Evolutionary conservation across 2,329 filamentous ascomycete genomes (phyloP), one percentile per base, ranked within the genome.

Genomic region (Trichoderma harzianum): DNA sequence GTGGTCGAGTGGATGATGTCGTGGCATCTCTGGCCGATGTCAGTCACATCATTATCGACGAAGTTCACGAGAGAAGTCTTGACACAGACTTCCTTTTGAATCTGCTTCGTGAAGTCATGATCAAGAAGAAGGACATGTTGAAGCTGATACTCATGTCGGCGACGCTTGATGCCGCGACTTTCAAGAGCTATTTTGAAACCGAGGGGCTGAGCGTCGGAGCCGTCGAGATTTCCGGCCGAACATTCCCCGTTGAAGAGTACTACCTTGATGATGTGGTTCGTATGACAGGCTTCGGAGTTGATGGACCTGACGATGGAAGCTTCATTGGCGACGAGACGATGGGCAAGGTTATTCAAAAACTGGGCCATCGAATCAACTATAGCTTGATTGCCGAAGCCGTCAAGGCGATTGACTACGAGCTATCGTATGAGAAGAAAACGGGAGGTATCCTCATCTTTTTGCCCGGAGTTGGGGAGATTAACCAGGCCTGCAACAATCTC

Each of bases 61-160:
- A 99, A 81, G 95, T 98, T 3, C 95, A 99, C 83, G 95, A 99
- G 81, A 90, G 95, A 69, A 97, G 93, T 82, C 85, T 99, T 11
- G 96, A 98, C 78, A 98, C 95, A 0, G 95, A 99, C 79, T 98
- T 99, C 78, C 84, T 98, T 11, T 86, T 99, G 67, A 94, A 95
- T 57, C 87, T 99, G 65, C 84, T 99, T 39, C 90, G 94, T 70
- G 93, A 97, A 79, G 93, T 97, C 7, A 82, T 98, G 74, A 88
- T 87, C 72, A 86, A 86, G 75, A 88, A 93, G 63, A 91, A 90
- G 76, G 93, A 97, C 74, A 87, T 97, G 47, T 84, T 98, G 47
- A 97, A 95, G 80, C 87, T 98, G 53, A 90, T 99, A 14, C 86
- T 99, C 43, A 99, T 99, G 96, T 97, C 94, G 81, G 95, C 95